Evolutionary conservation across 2,329 filamentous ascomycete species (phyloP), one percentile per base, ranked within the genome.

Genomic region (Neoscytalidium dimidiatum): DNA sequence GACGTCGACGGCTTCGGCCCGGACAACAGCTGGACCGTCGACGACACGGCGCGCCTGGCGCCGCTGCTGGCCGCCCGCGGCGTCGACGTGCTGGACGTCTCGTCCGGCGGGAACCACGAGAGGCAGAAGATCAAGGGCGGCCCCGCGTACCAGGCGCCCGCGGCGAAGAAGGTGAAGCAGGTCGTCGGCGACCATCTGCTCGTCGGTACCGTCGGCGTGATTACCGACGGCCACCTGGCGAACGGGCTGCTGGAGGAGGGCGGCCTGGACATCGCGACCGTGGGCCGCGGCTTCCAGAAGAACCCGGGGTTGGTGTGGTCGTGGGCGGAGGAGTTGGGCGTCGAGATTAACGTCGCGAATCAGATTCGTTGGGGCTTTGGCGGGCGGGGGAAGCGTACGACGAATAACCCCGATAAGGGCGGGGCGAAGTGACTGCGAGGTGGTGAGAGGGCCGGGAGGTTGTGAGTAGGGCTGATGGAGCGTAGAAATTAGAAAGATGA

Each of bases 41-140:
- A 87, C 17, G 84, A 94, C 63, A 88, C 87, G 0, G 81, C 87
- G 31, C 81, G 81, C 56, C 83, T 95, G 1, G 89, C 91, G 0
- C 74, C 82, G 73, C 80, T 90, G 9, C 84, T 97, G 0, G 90
- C 91, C 0, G 85, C 84, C 0, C 81, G 84, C 13, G 94, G 94
- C 31, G 85, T 97, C 48, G 94, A 97, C 74, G 81, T 96, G 17
- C 83, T 97, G 31, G 94, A 97, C 75, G 87, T 96, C 65, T 92
- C 89, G 70, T 89, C 88, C 0, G 92, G 88, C 35, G 94, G 91
- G 43, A 90, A 91, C 74, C 85, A 88, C 73, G 77, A 81, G 38
- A 75, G 78, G 49, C 88, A 91, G 73, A 81, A 87, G 73, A 86
- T 92, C 68, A 79, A 82, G 21, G 71, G 83, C 13, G 84, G 86